These are phyloP conservation scores for Zygoascus tannicola DNA, from an alignment of 805 yeast genomes.

Conservation along the genomic window DNA sequence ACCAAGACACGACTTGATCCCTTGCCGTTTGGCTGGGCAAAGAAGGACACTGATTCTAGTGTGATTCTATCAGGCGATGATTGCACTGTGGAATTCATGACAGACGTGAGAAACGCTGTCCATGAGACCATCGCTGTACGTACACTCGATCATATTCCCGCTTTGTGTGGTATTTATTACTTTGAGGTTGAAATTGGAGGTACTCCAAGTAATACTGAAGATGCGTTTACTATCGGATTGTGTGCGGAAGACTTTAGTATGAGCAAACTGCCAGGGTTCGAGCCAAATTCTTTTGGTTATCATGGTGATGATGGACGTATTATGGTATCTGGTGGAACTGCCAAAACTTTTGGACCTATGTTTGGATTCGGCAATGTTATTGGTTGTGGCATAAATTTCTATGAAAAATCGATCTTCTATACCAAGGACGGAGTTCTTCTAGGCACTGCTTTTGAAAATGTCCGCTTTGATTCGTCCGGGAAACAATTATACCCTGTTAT, in stretches of 20 bases:
- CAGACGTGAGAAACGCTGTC: conserved; percentile 2
- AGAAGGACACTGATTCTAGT: conserved; percentile 8
- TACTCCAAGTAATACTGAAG: conserved; percentile 16
- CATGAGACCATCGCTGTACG: conserved; percentile 21
- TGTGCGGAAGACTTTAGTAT: conserved; percentile 28
- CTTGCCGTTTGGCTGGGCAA: conserved; percentile 19
- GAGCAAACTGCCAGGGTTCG: conserved; percentile 40
- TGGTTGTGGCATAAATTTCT: conserved; percentile 77
- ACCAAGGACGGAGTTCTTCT: conserved; percentile 71
- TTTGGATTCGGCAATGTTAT: conserved; percentile 55
- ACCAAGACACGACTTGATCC: conserved; percentile 15
- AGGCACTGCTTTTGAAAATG: conserved; percentile 45
- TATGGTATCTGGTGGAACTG: conserved; percentile 31
- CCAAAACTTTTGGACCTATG: conserved; percentile 34
- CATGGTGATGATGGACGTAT: conserved; percentile 44
- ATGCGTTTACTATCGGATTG: conserved; percentile 38
- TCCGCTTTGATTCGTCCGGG: conserved; percentile 24
- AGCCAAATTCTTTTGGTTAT: conserved; percentile 41
- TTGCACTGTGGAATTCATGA: conserved; percentile 4
- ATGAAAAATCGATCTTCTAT: conserved; percentile 53
- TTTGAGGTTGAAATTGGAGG: conserved; percentile 37
- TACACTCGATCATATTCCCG: conserved; percentile 31
- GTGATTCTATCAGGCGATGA: conserved; percentile 12
- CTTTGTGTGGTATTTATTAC: conserved; percentile 40
- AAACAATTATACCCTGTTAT: conserved; percentile 37